Evolutionary conservation across 202 grass and related monocot species (phyloP).

Genomic region (Panicum hallii): DNA sequence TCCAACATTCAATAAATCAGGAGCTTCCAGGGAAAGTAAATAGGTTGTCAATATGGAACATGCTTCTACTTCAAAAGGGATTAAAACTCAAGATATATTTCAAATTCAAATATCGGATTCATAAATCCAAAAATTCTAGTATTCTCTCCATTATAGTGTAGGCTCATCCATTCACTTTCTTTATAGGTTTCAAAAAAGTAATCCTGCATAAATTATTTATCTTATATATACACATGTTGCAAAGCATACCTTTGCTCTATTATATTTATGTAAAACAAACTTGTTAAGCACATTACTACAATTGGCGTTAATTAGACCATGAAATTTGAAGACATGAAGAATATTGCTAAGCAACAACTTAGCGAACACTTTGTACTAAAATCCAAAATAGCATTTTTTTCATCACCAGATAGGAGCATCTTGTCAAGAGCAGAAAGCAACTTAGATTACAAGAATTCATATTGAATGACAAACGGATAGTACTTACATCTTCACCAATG

Average conservation of each 20-base stretch:
- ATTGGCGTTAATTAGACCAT: background rate
- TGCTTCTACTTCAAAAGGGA: slow-evolving; percentile 1
- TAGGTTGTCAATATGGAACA: slow-evolving; percentile 3
- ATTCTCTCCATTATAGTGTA: background rate
- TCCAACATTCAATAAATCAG: slow-evolving; percentile 2
- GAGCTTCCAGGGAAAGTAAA: slow-evolving; percentile 11
- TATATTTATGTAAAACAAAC: slow-evolving; percentile 32
- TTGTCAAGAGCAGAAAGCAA: slow-evolving; percentile 9
- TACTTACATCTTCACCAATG: slow-evolving; percentile 99
- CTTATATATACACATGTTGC: background rate
- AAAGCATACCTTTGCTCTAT: background rate
- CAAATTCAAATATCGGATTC: background rate
- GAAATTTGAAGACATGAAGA: background rate
- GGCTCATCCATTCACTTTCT: background rate
- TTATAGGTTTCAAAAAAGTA: background rate
- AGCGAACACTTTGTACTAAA: slow-evolving; percentile 16
- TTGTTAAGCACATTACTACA: slow-evolving; percentile 3
- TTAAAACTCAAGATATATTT: background rate
- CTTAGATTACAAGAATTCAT: slow-evolving; percentile 30
- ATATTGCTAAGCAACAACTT: slow-evolving; percentile 5
- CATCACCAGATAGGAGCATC: background rate
- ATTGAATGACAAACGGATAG: slow-evolving; percentile 34
- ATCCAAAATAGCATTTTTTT: background rate
- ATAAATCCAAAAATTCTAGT: background rate
- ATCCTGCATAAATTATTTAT: background rate